These are phyloP conservation scores for Aspergillus thermomutatus DNA, from an alignment of 2,329 filamentous ascomycete species.

Conservation along the genomic window DNA sequence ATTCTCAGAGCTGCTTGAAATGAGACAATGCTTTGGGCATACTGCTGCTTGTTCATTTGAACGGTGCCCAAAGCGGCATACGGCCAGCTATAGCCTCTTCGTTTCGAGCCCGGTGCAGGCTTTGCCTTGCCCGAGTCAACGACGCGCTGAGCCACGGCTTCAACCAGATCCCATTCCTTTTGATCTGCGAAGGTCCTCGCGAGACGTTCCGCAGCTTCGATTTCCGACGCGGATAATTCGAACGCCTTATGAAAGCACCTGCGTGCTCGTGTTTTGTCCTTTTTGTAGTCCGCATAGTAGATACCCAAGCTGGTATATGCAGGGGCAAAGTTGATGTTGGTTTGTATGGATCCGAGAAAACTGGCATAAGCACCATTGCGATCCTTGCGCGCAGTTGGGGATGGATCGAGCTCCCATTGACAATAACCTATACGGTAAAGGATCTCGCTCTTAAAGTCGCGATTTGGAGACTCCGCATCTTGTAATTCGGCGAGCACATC, in stretches of 20 bases:
- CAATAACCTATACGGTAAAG: constrained; percentile 85
- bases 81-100: constrained; percentile 92
- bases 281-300: constrained; percentile 87
- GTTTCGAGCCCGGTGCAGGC: constrained; percentile 86
- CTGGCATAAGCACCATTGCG: constrained; percentile 78
- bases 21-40: constrained; percentile 80
- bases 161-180: constrained; percentile 94
- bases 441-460: constrained; percentile 77
- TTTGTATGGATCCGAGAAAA: constrained; percentile 80
- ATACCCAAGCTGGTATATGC: constrained; percentile 87
- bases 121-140: constrained; percentile 93
- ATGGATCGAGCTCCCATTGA: constrained; percentile 78
- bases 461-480: constrained; percentile 56
- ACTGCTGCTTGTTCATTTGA: constrained; percentile 91
- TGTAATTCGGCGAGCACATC: constrained; percentile 65
- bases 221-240: constrained; percentile 82
- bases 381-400: constrained; percentile 70
- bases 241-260: constrained; percentile 96
- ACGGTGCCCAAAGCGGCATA: constrained; percentile 91
- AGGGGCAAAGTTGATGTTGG: constrained; percentile 81
- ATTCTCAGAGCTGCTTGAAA: constrained; percentile 88
- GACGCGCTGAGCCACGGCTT: constrained; percentile 84
- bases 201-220: constrained; percentile 81
- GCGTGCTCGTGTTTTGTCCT: constrained; percentile 80
- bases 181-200: constrained; percentile 83